Percentiles rank a stretch among this genome's conserved stretches.
Evolutionary conservation across 116 monocot genomes (phyloP).

Genomic region (Dioscorea cayenensis): DNA sequence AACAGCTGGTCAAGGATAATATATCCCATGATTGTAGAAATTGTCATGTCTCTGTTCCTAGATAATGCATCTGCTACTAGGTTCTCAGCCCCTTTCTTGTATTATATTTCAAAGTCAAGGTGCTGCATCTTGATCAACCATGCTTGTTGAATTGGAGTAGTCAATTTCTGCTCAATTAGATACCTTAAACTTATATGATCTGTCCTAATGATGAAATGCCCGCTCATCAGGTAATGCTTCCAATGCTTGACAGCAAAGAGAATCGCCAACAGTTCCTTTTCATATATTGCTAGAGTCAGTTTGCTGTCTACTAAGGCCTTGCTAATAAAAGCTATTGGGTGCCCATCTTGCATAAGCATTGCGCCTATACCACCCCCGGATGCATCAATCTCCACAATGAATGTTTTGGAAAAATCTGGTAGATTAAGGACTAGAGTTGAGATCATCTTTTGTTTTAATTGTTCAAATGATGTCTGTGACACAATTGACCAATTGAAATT

Average conservation of each 20-base stretch:
- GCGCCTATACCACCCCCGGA: background rate
- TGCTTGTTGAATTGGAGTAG: background rate
- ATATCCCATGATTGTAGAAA: background rate
- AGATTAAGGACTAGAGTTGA: background rate
- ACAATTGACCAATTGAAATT: background rate
- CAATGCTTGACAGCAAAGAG: background rate
- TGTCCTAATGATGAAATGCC: background rate
- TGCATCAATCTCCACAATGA: constrained; percentile 4
- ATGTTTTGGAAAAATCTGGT: constrained; percentile 3
- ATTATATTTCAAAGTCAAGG: constrained; percentile 1
- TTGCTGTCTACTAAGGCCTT: background rate
- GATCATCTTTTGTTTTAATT: background rate
- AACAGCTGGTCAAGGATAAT: background rate
- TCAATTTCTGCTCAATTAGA: background rate
- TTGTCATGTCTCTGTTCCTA: background rate
- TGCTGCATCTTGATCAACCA: background rate
- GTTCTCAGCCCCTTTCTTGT: background rate
- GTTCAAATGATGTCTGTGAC: background rate
- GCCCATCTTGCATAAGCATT: background rate
- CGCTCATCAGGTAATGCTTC: background rate
- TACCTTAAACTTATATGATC: constrained; percentile 2
- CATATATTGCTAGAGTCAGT: background rate
- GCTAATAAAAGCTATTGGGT: constrained; percentile 1
- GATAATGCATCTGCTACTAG: background rate
- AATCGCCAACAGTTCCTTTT: constrained; percentile 1